Base-by-base conservation (phyloP, 805 yeast genomes). In the Hanseniaspora hatyaiensis region DNA sequence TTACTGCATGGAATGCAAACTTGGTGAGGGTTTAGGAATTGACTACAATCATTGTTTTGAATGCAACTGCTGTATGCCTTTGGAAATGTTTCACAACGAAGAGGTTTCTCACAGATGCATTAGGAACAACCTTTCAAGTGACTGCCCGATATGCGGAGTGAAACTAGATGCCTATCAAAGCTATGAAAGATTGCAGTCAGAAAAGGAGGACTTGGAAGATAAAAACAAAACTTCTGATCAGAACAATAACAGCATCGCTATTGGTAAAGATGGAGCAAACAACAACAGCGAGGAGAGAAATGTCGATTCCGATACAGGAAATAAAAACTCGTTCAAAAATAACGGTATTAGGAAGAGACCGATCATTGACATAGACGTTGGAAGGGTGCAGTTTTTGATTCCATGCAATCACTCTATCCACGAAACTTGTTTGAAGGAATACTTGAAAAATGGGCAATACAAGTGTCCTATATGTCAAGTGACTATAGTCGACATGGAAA, bases 381-480 rank as follows among this genome's bases (percentile, higher is more conserved):
- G 47, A 31, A 43, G 38, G 37, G 41, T 44, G 1, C 37, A 44
- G 12, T 44, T 44, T 36, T 18, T 44, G 11, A 33, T 44, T 23
- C 68, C 71, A 3, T 88, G 97, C 65, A 96, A 96, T 2, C 97
- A 88, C 64, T 84, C 95, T 32, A 88, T 88, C 50, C 97, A 88
- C 65, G 85, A 86, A 60, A 58, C 62, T 23, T 88, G 97, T 62
- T 87, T 78, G 61, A 80, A 80, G 52, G 89, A 84, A 53, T 78
- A 82, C 60, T 75, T 84, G n/a, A 73, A 78, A 54, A 86, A 82
- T 59, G 48, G 48, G 1, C 77, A 83, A 13, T 88, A 86, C 69
- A 84, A 85, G 60, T 88, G 97, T 62, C 97, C 97, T 1, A 72
- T 84, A 2, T 88, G 97, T 60, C 80, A 85, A 47, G 77, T 82